Conservation (phyloP, 352 stramenopile species). For the Globisporangium iwayamae region DNA sequence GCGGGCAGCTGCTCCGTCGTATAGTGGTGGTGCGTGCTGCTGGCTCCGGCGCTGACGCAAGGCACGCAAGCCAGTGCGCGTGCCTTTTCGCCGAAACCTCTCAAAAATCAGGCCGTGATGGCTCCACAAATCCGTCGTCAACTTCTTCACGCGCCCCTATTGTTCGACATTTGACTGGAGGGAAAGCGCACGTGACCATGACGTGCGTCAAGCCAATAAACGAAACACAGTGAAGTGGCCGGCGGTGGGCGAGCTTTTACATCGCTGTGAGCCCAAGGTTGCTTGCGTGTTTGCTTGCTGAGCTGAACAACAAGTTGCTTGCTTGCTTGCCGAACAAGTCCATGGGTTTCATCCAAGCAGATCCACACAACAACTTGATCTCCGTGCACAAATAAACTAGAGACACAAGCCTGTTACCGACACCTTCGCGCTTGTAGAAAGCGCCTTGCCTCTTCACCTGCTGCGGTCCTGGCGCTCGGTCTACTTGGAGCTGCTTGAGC, state of each 20-base stretch:
- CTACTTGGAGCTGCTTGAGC: neutral
- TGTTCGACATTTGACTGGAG: neutral
- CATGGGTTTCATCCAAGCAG: neutral
- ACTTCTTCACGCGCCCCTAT: neutral
- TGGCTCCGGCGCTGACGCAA: neutral
- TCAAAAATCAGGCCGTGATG: neutral
- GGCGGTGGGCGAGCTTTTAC: no score
- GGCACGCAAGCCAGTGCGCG: neutral
- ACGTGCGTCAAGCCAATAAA: neutral
- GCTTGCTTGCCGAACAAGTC: neutral
- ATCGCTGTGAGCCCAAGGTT: no score
- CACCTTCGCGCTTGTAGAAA: neutral
- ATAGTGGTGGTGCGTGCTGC: no score
- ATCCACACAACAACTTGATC: neutral
- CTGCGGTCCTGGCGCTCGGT: neutral
- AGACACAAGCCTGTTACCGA: neutral
- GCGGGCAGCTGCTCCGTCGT: neutral
- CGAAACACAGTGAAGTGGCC: no score
- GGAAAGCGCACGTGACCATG: neutral
- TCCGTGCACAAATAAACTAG: neutral
- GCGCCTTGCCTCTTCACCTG: neutral
- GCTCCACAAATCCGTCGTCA: neutral
- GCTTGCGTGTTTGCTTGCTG: neutral
- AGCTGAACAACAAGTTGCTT: no score
- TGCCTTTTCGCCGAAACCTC: neutral